Evolutionary conservation across 495 filamentous ascomycete genomes (phyloP), one percentile per base, ranked within the genome.

Genomic region (Xylaria palmicola): DNA sequence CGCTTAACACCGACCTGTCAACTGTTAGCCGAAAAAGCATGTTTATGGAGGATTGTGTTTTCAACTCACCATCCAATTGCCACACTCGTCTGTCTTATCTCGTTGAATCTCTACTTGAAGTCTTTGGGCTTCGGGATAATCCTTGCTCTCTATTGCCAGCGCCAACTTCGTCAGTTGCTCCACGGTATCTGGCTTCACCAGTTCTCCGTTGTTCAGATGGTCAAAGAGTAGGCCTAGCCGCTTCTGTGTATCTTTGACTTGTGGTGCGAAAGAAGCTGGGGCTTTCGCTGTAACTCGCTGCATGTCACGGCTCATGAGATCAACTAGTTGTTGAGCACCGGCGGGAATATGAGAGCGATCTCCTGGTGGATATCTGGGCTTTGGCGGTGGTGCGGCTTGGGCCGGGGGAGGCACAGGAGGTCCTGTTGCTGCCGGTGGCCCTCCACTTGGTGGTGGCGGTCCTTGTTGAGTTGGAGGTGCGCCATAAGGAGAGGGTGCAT

Each of bases 221-320:
- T 98, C 92, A 75, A 96, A 98, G 9, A 98, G 83, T 54, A 96
- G 88, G 63, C 88, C 89, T 58, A 98, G 80, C 43, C 93, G 84
- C 74, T 95, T 95, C 70, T 97, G 91, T 4, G 92, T 94, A 71
- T 98, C 93, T 50, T 89, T 88, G 39, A 98, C 91, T 70, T 97
- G 91, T 22, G 84, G 79, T 67, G 89, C 87, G 79, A 93, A 97
- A 4, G 86, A 81, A 15, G 86, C 75, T 3, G 94, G 94, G 0
- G 95, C 95, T 53, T 88, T 86, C 49, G 84, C 70, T 60, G 93
- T 92, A 56, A 98, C 89, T 27, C 91, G 87, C 67, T 92, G 86
- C 85, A 98, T 92, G 60, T 97, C 93, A 41, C 80, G 79, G 49
- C 78, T 87, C 59, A 98, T 85, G 30, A 93, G 86, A 60, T 96